Base-by-base conservation (phyloP, 2,329 filamentous ascomycete species). In the Fusarium fujikuroi region DNA sequence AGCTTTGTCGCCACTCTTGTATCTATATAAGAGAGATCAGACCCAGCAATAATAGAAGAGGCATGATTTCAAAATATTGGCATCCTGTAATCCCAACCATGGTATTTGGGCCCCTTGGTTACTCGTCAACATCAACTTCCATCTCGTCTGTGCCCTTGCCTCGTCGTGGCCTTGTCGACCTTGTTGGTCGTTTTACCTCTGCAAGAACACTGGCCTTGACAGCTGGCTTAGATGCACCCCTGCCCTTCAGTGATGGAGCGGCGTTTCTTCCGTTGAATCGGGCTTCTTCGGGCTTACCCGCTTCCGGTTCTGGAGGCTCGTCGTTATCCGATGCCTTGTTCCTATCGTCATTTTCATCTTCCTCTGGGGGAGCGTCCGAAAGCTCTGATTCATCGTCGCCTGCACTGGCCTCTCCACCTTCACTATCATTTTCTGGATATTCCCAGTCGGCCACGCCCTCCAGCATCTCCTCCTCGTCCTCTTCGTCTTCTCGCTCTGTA, bases 401-500 rank as follows among this genome's bases (percentile, higher is more conserved):
- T 9, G 74, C 70, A 34, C 43, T 47, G 23, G 54, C 53, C 34
- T 70, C 79, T 19, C 77, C 76, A 15, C 70, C 75, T 21, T 76
- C 70, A 25, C 66, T 60, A 23, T 69, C 56, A 62, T 72, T 66
- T 7, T 80, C 77, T 6, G 83, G 81, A 53, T 90, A 90, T 30
- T 87, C 83, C 89, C 89, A 91, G 76, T 88, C 82, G 2, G 88
- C 87, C 9, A 90, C 89, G 5, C 89, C 89, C 52, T 89, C 85
- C 30, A 89, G 81, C 89, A 90, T 91, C 77, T 90, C 89, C 71
- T 88, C 85, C 67, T 90, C 88, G 66, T 90, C 89, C 54, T 88
- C 88, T 16, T 85, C 85, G 16, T 87, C 87, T 62, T 89, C 87
- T 37, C 88, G 85, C 78, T 91, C 89, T 28, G 85, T 84, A 72